A percentile compares a stretch with the other conserved stretches of the same genome.
phyloP scores from a whole-genome alignment of 768 basidiomycete genomes.

The Podaxis sp. region DNA sequence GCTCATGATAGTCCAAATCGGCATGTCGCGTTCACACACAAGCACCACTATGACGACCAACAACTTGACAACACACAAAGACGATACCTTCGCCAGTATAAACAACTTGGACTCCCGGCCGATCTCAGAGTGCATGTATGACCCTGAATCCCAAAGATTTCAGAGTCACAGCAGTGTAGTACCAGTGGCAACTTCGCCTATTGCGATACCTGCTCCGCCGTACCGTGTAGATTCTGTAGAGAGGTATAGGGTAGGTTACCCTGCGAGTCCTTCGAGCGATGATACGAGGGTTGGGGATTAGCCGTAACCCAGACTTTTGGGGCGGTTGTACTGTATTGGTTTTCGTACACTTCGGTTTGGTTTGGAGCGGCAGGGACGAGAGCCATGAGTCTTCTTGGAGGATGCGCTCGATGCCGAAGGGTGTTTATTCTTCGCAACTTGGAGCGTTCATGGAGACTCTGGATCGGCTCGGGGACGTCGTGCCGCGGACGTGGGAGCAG shows the following conservation, averaged over 20 bases:
- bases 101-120: background rate
- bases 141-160: background rate
- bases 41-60: background rate
- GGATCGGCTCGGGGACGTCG: background rate
- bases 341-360: background rate
- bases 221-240: slow-evolving; percentile 9
- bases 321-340: background rate
- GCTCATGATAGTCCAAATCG: slow-evolving; percentile 13
- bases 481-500: background rate
- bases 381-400: background rate
- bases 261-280: background rate
- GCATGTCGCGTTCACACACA: background rate
- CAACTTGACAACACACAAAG: slow-evolving; percentile 6
- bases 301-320: background rate
- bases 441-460: background rate
- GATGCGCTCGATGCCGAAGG: background rate
- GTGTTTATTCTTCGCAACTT: background rate
- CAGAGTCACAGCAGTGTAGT: background rate
- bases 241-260: slow-evolving; percentile 6
- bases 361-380: background rate
- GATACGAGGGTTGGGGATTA: background rate
- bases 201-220: slow-evolving; percentile 8
- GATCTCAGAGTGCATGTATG: background rate
- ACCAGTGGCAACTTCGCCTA: background rate
- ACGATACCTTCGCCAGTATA: slow-evolving; percentile 4